phyloP scores from a whole-genome alignment of 2,329 filamentous ascomycete species.

The Blastomyces gilchristii region DNA sequence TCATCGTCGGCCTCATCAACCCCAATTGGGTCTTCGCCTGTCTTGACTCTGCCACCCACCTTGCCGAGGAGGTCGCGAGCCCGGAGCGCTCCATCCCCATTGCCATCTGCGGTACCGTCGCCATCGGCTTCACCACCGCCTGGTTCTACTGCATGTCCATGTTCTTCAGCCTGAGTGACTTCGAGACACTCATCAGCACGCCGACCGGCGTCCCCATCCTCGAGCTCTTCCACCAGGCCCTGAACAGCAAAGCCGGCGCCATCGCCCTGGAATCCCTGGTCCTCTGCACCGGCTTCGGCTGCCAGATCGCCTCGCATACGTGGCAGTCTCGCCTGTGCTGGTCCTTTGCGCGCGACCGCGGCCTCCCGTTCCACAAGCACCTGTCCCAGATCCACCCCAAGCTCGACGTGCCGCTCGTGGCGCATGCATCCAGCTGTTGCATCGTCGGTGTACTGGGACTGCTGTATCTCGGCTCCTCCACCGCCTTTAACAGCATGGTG shows the following conservation, averaged over 20 bases:
- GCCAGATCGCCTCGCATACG: slow-evolving; percentile 40
- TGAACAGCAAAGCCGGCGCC: slow-evolving; percentile 35
- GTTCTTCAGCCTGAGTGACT: slow-evolving; percentile 42
- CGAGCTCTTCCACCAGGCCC: slow-evolving; percentile 38
- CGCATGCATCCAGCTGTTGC: slow-evolving; percentile 35
- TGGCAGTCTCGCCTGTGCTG: slow-evolving; percentile 44
- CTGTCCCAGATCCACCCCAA: slow-evolving; percentile 32
- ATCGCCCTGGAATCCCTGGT: slow-evolving; percentile 39
- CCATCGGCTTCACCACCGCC: slow-evolving; percentile 41
- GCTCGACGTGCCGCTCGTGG: slow-evolving; percentile 38
- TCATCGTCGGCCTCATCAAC: slow-evolving; percentile 44
- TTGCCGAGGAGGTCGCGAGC: slow-evolving; percentile 41
- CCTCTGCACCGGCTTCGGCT: slow-evolving; percentile 40
- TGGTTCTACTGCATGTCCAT: slow-evolving; percentile 42
- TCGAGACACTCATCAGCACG: slow-evolving; percentile 32
- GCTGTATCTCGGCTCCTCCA: slow-evolving; percentile 37
- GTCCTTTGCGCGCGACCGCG: slow-evolving; percentile 44
- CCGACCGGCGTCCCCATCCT: slow-evolving; percentile 40
- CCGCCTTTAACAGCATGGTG: slow-evolving; percentile 36
- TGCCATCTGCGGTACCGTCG: slow-evolving; percentile 41
- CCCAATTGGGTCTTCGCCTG: slow-evolving; percentile 44
- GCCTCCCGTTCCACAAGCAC: slow-evolving; percentile 36
- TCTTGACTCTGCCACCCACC: slow-evolving; percentile 42
- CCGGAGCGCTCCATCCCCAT: slow-evolving; percentile 42
- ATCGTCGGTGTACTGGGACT: slow-evolving; percentile 39